phyloP scores from a whole-genome alignment of 2,329 filamentous ascomycete species.

The Hypoxylon rubiginosum region DNA sequence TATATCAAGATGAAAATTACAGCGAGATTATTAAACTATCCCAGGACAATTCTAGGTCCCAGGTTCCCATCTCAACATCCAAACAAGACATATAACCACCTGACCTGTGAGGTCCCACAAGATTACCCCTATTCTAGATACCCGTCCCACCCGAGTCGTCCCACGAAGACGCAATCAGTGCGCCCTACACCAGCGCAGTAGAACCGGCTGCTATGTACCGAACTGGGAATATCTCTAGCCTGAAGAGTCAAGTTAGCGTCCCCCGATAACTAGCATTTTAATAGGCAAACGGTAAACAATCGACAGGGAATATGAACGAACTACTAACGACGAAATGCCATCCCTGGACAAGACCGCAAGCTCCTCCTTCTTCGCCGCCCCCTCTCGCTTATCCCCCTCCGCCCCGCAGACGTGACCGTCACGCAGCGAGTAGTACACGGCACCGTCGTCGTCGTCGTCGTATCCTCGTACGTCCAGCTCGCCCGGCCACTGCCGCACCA shows the following conservation, averaged over 20 bases:
- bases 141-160: background rate
- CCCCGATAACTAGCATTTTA: background rate
- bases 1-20: background rate
- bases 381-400: background rate
- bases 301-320: background rate
- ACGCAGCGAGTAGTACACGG: conserved; percentile 23
- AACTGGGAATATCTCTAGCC: conserved; percentile 17
- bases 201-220: conserved; percentile 12
- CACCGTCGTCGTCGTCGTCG: conserved; percentile 7
- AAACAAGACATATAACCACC: background rate
- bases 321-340: conserved; percentile 19
- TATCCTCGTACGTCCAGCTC: conserved; percentile 15
- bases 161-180: conserved; percentile 31
- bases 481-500: conserved; percentile 39
- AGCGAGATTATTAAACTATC: background rate
- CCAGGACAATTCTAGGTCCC: background rate
- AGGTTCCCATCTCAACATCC: background rate
- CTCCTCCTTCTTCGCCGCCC: conserved; percentile 2
- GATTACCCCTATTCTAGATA: conserved; percentile 12
- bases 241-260: conserved; percentile 18
- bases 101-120: background rate
- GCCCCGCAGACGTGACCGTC: background rate
- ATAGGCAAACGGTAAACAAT: no score
- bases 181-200: conserved; percentile 7
- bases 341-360: background rate